Percentiles rank a stretch among this genome's conserved stretches.
These are phyloP conservation scores for Gynandropsis gynandra DNA, from an alignment of 345 rosid genomes.

Conservation along the genomic window DNA sequence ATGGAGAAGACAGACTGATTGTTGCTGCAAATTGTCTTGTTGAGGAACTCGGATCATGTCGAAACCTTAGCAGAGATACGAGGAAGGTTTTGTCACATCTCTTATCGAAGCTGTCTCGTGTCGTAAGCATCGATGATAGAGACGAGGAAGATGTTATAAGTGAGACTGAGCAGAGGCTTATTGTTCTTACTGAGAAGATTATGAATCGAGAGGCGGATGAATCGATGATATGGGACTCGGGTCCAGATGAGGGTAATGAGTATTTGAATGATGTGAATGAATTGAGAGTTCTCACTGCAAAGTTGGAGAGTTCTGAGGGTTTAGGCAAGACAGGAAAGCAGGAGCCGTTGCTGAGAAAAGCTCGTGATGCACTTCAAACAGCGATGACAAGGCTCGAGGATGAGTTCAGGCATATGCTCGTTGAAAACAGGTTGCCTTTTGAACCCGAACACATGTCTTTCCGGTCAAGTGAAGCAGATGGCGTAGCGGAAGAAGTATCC, in stretches of 20 bases:
- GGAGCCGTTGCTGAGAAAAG: constrained; percentile 42
- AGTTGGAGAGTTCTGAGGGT: constrained; percentile 37
- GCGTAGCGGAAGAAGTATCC: constrained; percentile 40
- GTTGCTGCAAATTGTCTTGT: constrained; percentile 54
- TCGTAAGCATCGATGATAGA: constrained; percentile 28
- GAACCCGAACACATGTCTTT: constrained; percentile 65
- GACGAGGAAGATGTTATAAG: constrained; percentile 24
- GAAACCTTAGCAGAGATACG: constrained; percentile 47
- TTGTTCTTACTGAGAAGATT: constrained; percentile 55
- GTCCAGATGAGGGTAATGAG: constrained; percentile 41
- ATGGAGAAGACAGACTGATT: constrained; percentile 56
- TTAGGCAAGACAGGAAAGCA: constrained; percentile 25
- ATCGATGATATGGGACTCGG: constrained; percentile 68
- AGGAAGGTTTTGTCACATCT: constrained; percentile 55
- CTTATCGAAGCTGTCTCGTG: constrained; percentile 47
- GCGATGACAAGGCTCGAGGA: constrained; percentile 88
- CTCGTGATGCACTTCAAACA: constrained; percentile 69
- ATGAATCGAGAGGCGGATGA: constrained; percentile 59
- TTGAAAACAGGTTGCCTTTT: constrained; percentile 52
- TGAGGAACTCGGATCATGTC: constrained; percentile 50
- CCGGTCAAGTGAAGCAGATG: constrained; percentile 63
- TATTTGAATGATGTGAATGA: constrained; percentile 57
- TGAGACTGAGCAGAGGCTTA: constrained; percentile 43
- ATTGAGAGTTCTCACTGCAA: constrained; percentile 43
- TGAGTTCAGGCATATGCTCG: constrained; percentile 68